Conservation (phyloP, 306 rosid species). For the Comarum palustre region DNA sequence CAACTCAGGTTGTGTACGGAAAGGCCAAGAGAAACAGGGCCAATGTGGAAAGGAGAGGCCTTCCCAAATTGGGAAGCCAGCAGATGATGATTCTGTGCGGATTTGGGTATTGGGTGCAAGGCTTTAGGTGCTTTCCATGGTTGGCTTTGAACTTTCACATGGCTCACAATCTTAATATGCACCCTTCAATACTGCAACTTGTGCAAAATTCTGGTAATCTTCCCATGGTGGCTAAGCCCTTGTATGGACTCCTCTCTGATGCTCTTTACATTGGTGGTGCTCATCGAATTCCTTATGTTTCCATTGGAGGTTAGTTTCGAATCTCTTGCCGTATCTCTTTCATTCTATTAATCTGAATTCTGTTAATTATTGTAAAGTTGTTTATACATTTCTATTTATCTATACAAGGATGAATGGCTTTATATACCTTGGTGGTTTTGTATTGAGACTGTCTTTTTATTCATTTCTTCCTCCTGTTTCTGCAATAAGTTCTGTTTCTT, state of each 20-base stretch:
- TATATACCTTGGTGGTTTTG: background rate
- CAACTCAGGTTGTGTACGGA: slow-evolving; percentile 16
- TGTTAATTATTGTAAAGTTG: background rate
- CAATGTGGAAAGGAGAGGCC: slow-evolving; percentile 28
- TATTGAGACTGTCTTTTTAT: background rate
- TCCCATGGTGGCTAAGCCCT: slow-evolving; percentile 91
- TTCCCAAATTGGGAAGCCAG: slow-evolving; percentile 31
- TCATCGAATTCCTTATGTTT: slow-evolving; percentile 74
- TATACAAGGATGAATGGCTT: background rate
- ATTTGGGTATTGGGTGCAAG: slow-evolving; percentile 85
- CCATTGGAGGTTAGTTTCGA: slow-evolving; percentile 59
- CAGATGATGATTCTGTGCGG: slow-evolving; percentile 66
- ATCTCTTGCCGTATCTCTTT: slow-evolving; percentile 15
- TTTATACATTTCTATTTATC: background rate
- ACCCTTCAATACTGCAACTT: slow-evolving; percentile 69
- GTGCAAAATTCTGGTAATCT: slow-evolving; percentile 66
- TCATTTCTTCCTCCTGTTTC: slow-evolving; percentile 9
- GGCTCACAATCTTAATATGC: slow-evolving; percentile 57
- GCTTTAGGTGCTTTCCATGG: slow-evolving; percentile 94
- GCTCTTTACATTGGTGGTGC: slow-evolving; percentile 66
- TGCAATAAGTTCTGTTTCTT: slow-evolving; percentile 8
- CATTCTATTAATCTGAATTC: background rate
- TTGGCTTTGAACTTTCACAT: slow-evolving; percentile 78
- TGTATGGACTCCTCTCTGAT: slow-evolving; percentile 80
- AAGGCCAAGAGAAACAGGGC: slow-evolving; percentile 15